Evolutionary conservation across 2,329 filamentous ascomycete genomes (phyloP).

Genomic region (Alternaria dauci): DNA sequence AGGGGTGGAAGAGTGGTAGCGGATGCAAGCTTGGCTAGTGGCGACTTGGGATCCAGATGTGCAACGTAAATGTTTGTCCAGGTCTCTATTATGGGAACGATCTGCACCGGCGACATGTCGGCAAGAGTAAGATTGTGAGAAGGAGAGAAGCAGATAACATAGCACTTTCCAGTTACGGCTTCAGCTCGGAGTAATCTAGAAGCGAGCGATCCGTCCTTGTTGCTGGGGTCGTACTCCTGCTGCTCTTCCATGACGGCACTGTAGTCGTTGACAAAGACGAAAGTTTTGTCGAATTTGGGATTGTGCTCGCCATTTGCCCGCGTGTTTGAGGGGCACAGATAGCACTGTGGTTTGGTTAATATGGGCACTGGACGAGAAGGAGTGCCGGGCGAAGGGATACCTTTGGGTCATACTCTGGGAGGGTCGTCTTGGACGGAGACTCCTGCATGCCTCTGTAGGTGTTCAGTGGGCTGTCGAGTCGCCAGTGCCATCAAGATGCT

Average conservation of each 20-base stretch:
- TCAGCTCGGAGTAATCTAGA: conserved; percentile 81
- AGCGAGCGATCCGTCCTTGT: conserved; percentile 66
- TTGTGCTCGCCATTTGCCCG: conserved; percentile 88
- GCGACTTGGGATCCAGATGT: conserved; percentile 77
- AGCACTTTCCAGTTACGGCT: conserved; percentile 92
- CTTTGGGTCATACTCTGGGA: conserved; percentile 79
- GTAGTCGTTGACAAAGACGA: conserved; percentile 97
- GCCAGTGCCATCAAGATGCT: conserved; percentile 48
- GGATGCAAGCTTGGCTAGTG: conserved; percentile 62
- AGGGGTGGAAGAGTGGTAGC: conserved; percentile 59
- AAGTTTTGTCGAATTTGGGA: conserved; percentile 84
- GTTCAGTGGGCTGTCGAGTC: conserved; percentile 12
- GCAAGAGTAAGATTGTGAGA: conserved; percentile 91
- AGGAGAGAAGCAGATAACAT: conserved; percentile 93
- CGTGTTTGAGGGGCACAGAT: conserved; percentile 90
- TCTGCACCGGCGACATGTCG: conserved; percentile 80
- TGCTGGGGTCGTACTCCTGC: conserved; percentile 71
- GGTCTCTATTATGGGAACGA: conserved; percentile 82
- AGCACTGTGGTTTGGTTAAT: conserved; percentile 69
- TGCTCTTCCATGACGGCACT: conserved; percentile 96
- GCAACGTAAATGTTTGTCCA: conserved; percentile 91
- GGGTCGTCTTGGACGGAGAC: conserved; percentile 55
- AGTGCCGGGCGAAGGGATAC: conserved; percentile 37
- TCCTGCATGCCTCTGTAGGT: conserved; percentile 58
- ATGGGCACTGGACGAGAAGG: background rate